Evolutionary conservation across 345 rosid species (phyloP).

Genomic region (Erysimum cheiranthoides): DNA sequence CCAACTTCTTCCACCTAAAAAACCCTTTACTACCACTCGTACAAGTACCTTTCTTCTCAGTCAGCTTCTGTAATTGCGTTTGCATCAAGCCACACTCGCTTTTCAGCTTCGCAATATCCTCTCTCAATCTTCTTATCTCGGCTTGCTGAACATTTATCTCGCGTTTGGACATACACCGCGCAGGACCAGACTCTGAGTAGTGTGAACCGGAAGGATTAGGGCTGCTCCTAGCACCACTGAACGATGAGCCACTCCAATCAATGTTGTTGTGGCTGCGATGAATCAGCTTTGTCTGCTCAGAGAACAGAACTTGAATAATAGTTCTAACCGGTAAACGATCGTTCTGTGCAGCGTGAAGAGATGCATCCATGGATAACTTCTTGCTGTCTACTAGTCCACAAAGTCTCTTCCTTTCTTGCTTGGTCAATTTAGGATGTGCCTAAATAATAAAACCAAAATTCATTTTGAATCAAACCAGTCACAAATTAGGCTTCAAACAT

Average conservation of each 20-base stretch:
- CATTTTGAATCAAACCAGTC: constrained; percentile 8
- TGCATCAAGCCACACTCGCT: constrained; percentile 64
- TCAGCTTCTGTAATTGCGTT: constrained; percentile 64
- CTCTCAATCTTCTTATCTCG: constrained; percentile 71
- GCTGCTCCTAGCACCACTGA: constrained; percentile 52
- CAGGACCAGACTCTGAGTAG: constrained; percentile 47
- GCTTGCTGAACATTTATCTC: constrained; percentile 60
- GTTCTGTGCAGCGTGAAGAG: constrained; percentile 81
- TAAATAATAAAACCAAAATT: constrained; percentile 20
- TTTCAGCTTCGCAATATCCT: constrained; percentile 68
- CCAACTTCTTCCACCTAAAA: constrained; percentile 77
- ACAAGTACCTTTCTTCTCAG: constrained; percentile 64
- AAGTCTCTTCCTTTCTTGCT: constrained; percentile 75
- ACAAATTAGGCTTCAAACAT: neutral
- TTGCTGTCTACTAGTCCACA: constrained; percentile 73
- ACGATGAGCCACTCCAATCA: constrained; percentile 72
- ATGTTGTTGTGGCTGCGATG: constrained; percentile 45
- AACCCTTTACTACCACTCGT: constrained; percentile 70
- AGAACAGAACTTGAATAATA: constrained; percentile 75
- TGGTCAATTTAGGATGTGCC: constrained; percentile 76
- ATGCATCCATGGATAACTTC: constrained; percentile 79
- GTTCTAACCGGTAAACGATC: constrained; percentile 85
- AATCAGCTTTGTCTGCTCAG: constrained; percentile 72
- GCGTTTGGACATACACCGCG: constrained; percentile 72
- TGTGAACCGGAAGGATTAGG: constrained; percentile 48